phyloP scores from a whole-genome alignment of 2,329 filamentous ascomycete genomes.

The Xylaria sp. region DNA sequence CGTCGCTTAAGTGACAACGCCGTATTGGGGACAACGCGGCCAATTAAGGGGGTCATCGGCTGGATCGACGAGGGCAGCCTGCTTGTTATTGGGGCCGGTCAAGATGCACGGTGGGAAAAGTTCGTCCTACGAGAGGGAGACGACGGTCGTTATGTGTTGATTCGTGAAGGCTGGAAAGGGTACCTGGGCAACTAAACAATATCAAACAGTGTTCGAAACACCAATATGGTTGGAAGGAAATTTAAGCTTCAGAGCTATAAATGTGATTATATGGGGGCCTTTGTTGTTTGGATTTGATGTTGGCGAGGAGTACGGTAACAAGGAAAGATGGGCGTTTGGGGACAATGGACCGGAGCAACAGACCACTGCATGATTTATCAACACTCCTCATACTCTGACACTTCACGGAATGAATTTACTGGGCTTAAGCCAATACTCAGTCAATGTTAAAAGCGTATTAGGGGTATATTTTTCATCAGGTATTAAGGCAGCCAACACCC shows the following conservation, averaged over 20 bases:
- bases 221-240: background rate
- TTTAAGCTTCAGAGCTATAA: slow-evolving; percentile 20
- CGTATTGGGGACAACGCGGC: slow-evolving; percentile 64
- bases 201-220: slow-evolving; percentile 1
- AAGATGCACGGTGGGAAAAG: slow-evolving; percentile 87
- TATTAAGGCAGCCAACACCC: slow-evolving; percentile 25
- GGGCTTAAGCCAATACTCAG: slow-evolving; percentile 11
- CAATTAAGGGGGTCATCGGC: slow-evolving; percentile 85
- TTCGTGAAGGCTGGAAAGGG: slow-evolving; percentile 83
- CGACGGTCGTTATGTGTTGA: slow-evolving; percentile 73
- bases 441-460: slow-evolving; percentile 30
- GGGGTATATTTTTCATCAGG: slow-evolving; percentile 39
- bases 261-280: slow-evolving; percentile 13
- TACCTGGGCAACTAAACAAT: slow-evolving; percentile 64
- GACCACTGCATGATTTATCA: slow-evolving; percentile 24
- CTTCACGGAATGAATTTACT: slow-evolving; percentile 18
- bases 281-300: slow-evolving; percentile 29
- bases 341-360: slow-evolving; percentile 22
- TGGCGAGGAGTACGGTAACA: slow-evolving; percentile 39
- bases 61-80: slow-evolving; percentile 82
- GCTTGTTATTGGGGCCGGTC: slow-evolving; percentile 80
- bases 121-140: slow-evolving; percentile 77
- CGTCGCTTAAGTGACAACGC: slow-evolving; percentile 47
- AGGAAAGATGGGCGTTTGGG: slow-evolving; percentile 37
- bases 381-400: slow-evolving; percentile 14